Conservation (phyloP, 2,329 filamentous ascomycete genomes). For the Elsinoe arachidis region DNA sequence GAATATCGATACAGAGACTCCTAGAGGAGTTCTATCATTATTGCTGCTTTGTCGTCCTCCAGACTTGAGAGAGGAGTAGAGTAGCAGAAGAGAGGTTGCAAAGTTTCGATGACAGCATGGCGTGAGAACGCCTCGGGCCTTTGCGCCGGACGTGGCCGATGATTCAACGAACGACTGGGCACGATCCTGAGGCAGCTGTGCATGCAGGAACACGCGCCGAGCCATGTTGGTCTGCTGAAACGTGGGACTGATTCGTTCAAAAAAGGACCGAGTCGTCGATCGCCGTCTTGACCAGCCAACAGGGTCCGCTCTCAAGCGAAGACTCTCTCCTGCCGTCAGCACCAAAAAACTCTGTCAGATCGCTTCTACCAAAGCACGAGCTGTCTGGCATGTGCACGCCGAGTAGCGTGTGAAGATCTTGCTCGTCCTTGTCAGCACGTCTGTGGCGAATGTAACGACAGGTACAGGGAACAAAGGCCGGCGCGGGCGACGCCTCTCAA, state of each 20-base stretch:
- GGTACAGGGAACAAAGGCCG: neutral
- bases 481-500: neutral
- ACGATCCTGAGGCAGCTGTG: neutral
- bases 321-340: neutral
- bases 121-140: too few species aligned
- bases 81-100: too few species aligned
- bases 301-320: neutral
- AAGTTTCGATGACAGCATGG: too few species aligned
- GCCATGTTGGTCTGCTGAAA: neutral
- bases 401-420: neutral
- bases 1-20: too few species aligned
- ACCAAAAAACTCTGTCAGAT: neutral
- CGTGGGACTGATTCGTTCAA: neutral
- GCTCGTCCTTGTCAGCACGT: neutral
- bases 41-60: too few species aligned
- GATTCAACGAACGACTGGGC: neutral
- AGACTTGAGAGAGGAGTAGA: too few species aligned
- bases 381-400: neutral
- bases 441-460: neutral
- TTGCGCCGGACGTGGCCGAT: too few species aligned
- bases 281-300: neutral
- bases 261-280: neutral
- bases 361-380: neutral
- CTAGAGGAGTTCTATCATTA: too few species aligned
- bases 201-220: constrained; percentile 7